phyloP scores from a whole-genome alignment of 768 basidiomycete genomes.

The Panellus pusillus region DNA sequence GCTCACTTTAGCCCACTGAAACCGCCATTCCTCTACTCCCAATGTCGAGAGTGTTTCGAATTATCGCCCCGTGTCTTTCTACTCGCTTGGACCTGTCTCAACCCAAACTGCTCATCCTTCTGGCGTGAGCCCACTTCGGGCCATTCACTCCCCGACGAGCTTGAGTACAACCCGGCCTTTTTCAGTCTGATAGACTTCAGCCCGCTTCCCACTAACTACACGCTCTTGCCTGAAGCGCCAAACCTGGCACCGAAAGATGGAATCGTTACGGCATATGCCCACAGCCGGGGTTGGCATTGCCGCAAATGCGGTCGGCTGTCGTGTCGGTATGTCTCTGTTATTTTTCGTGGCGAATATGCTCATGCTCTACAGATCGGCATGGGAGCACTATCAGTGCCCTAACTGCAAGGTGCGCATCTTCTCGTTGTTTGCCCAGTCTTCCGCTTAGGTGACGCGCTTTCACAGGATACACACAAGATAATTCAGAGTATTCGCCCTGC shows the following conservation, averaged over 20 bases:
- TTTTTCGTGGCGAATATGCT: background rate
- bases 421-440: background rate
- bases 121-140: conserved; percentile 40
- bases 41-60: conserved; percentile 46
- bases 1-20: conserved; percentile 20
- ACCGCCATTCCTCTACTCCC: conserved; percentile 21
- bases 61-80: conserved; percentile 55
- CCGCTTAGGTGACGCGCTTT: background rate
- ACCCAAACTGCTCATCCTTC: conserved; percentile 55
- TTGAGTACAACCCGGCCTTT: conserved; percentile 53
- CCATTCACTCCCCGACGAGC: conserved; percentile 29
- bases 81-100: conserved; percentile 63
- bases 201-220: conserved; percentile 31
- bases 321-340: conserved; percentile 51
- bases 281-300: conserved; percentile 74
- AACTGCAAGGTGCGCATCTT: conserved; percentile 48
- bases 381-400: conserved; percentile 73
- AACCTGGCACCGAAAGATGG: conserved; percentile 28
- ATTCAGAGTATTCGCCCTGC: conserved; percentile 32
- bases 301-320: conserved; percentile 67
- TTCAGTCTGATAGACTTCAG: conserved; percentile 36
- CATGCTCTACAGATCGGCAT: conserved; percentile 54
- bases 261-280: conserved; percentile 53
- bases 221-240: conserved; percentile 37
- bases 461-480: conserved; percentile 25